A percentile compares a stretch with the other conserved stretches of the same genome.
Evolutionary conservation across 495 filamentous ascomycete genomes (phyloP).

Genomic region (Polyplosphaeria fusca): DNA sequence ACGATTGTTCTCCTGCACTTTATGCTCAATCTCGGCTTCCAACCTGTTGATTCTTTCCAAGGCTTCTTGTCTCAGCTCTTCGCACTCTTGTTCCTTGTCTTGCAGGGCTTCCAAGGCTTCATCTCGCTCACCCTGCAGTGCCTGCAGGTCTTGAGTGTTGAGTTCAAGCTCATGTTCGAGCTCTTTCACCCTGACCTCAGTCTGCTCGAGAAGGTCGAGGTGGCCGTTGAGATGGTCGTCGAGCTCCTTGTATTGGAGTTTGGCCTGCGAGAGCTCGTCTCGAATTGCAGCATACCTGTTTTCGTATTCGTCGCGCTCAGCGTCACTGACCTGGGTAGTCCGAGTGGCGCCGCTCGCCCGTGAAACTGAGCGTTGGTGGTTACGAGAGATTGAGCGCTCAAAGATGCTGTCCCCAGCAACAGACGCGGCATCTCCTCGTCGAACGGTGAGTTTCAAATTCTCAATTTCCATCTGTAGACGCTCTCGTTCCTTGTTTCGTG

Average conservation of each 20-base stretch:
- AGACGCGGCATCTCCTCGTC: conserved; percentile 62
- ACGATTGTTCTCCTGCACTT: conserved; percentile 67
- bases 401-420: conserved; percentile 85
- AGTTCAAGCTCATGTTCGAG: conserved; percentile 41
- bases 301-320: conserved; percentile 82
- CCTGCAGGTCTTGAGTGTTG: conserved; percentile 63
- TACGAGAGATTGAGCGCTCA: conserved; percentile 85
- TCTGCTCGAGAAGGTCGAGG: conserved; percentile 40
- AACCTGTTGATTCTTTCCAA: conserved; percentile 80
- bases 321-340: conserved; percentile 67
- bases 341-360: conserved; percentile 68
- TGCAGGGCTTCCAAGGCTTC: conserved; percentile 75
- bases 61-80: conserved; percentile 73
- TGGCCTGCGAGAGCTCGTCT: conserved; percentile 78
- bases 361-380: conserved; percentile 69
- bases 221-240: conserved; percentile 44
- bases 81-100: conserved; percentile 75
- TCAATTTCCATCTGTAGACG: conserved; percentile 95
- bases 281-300: conserved; percentile 76
- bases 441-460: conserved; percentile 82
- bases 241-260: conserved; percentile 65
- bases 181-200: conserved; percentile 38
- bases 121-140: conserved; percentile 81
- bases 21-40: conserved; percentile 72
- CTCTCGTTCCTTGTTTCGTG: conserved; percentile 90